Evolutionary conservation across 495 filamentous ascomycete genomes (phyloP).

Genomic region (Annulohypoxylon maeteangense): DNA sequence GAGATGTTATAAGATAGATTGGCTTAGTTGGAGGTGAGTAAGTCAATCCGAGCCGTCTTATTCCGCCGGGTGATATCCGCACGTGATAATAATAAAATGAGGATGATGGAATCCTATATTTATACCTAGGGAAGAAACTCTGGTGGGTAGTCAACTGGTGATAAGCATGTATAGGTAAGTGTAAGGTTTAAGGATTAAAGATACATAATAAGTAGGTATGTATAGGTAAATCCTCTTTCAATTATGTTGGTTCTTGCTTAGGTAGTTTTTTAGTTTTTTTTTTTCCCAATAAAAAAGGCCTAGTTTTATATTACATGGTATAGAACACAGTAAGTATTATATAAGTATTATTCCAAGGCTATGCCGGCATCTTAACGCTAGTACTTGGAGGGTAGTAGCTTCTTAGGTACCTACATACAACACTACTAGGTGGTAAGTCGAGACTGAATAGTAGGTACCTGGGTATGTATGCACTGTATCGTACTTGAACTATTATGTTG

Average conservation of each 20-base stretch:
- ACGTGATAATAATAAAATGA: not conserved
- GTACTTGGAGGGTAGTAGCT: not conserved
- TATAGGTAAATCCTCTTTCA: not conserved
- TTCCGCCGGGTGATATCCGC: not conserved
- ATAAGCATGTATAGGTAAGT: no score
- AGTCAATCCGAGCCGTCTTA: not conserved
- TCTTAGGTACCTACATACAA: no score
- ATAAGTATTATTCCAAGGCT: no score
- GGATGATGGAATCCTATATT: not conserved
- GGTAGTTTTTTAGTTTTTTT: no score
- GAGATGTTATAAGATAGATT: not conserved
- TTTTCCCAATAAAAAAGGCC: no score
- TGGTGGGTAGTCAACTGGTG: no score
- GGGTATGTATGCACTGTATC: no score
- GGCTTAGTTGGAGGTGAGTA: not conserved
- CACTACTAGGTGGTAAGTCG: not conserved
- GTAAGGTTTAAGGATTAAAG: not conserved
- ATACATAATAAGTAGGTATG: not conserved
- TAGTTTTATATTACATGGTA: no score
- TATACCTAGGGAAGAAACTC: not conserved
- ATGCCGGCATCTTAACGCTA: constrained; percentile 15
- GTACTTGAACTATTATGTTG: no score
- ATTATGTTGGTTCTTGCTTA: no score
- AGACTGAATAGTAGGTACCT: not conserved
- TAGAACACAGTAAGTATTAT: no score